Evolutionary conservation across 768 basidiomycete genomes (phyloP), one percentile per base, ranked within the genome.

Genomic region (Leccinum uliginosum): DNA sequence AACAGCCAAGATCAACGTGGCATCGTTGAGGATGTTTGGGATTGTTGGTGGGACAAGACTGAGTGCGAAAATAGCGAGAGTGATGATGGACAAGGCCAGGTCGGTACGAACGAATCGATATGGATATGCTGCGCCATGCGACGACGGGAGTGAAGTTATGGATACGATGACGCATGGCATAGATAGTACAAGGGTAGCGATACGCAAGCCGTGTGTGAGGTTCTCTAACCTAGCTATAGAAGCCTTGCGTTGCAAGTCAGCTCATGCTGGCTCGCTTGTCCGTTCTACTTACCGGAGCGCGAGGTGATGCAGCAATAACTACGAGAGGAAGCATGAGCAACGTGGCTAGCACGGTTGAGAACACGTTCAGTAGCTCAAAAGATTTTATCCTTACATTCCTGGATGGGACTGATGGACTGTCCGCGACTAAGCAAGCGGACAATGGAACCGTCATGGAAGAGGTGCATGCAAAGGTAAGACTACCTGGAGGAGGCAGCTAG

Each of bases 391-490:
- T 76, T 12, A 79, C 72, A 50, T 75, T 74, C 70, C 83, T 84
- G 50, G 62, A 57, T 12, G 61, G 12, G 5, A 17, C 38, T 1
- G 34, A 30, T n/a, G 62, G n/a, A 6, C 47, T 54, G 14, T 61
- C 71, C 26, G 78, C 78, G 56, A 78, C 79, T 52, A 88, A 69
- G 3, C 86, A 82, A 35, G 82, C 76, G 59, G 87, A 88, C 53
- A 89, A 69, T 19, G 85, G 81, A 17, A 89, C 74, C 4, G 89
- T 87, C 57, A 81, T 79, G 6, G 82, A 74, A 1, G 87, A 83
- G 17, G 84, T 78, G 64, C 87, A 89, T 12, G 83, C 75, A 66
- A 90, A 89, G 9, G 83, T 80, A n/a, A 66, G 27, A 19, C 78
- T 78, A 50, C 80, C 86, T 89, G 56, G 58, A 29, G 27, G 44